Base-by-base conservation (phyloP, 1,139 yeast species). In the Sugiyamaella xylanicola region DNA sequence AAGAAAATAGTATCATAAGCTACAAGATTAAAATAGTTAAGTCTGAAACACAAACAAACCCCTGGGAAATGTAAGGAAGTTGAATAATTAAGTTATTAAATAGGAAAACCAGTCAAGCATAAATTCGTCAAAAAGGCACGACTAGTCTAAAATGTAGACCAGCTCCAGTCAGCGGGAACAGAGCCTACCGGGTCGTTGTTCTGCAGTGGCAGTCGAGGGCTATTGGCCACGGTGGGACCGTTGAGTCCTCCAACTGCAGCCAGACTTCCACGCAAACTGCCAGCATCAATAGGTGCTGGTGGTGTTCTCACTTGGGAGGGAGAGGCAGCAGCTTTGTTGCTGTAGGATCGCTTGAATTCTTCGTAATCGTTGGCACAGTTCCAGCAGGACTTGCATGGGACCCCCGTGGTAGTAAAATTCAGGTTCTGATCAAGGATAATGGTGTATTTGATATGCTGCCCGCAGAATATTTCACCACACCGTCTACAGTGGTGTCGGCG, bases 401-500 rank as follows among this genome's bases (percentile, higher is more conserved):
- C 79, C 13, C 93, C 93, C 56, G 85, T 75, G 11, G 89, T 85
- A 49, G 91, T 93, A 59, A 90, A 81, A 52, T 55, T 89, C 81
- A 73, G 87, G 83, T 67, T 85, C 81, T 25, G 95, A 66, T 90
- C 92, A 59, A 92, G 78, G 65, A 77, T 74, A 35, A 82, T 66
- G 53, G 74, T 67, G 64, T 76, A 78, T 17, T 73, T 65, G 27
- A 81, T 70, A 65, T 82, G 83, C 56, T 84, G 86, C 52, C 85
- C 85, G 72, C 98, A 92, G 68, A 86, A 92, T 13, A 92, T 81
- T 29, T 90, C 95, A 17, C 98, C 98, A 74, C 98, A 92, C 67
- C 88, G 86, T 52, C 98, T 81, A 69, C 98, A 92, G 72, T 92
- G 98, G 68, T 92, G 98, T 57, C 95, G 83, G 60, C 98, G 80